Evolutionary conservation across 2,329 filamentous ascomycete species (phyloP), one percentile per base, ranked within the genome.

Genomic region (Penicillium brevicompactum): DNA sequence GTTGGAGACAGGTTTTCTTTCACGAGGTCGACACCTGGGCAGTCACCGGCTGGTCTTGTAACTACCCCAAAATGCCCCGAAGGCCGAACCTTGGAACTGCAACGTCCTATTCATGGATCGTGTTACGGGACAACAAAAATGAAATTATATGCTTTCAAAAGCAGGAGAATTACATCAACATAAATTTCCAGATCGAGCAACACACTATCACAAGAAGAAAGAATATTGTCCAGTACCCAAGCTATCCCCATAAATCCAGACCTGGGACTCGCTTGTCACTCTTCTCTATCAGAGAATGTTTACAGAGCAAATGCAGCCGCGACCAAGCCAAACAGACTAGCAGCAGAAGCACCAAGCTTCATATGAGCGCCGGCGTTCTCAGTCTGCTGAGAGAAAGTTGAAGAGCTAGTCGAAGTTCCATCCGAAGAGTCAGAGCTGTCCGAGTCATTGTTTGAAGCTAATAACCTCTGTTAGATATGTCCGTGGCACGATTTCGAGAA

Each of bases 231-330:
- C 30, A n/a, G 34, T n/a, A 9, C 18, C 24, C 14, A 34, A 16
- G 21, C 16, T 27, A n/a, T 46, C 38, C 46, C 32, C 41, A 32
- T 24, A 32, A 14, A 46, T 45, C 30, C 24, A 41, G 32, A 46
- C 21, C 40, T 6, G 34, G 24, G 37, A 37, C 6, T 38, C 41
- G 27, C 16, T 11, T 22, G 24, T 2, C 34, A 27, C 21, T 18
- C 18, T 46, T 40, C 18, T 46, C 14, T 41, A 50, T 52, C 30
- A 55, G 24, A 37, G 45, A 21, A 30, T 13, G 21, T 41, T 71
- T 67, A 76, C 61, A 76, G 68, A 62, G 69, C 71, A 52, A 73
- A 70, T 43, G 71, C 69, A 52, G 71, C 74, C 47, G 73, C 51
- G 13, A 73, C 57, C 44, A 75, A 60, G 34, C 73, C 73, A 14